Base-by-base conservation (phyloP, 2,329 filamentous ascomycete species). In the Didymella keratinophila region DNA sequence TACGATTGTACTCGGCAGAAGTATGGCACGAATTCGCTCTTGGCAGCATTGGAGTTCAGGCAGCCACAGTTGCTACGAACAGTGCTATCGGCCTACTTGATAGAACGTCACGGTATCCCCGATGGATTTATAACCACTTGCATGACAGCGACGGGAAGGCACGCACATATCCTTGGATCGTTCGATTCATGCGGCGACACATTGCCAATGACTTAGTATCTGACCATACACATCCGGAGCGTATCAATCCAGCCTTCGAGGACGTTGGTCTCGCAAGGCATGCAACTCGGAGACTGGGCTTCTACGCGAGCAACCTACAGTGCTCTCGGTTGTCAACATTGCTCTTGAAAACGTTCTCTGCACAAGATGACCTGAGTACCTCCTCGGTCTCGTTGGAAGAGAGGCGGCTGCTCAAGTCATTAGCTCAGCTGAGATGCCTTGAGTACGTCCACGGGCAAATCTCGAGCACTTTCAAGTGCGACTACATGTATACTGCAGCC, bases 61-160 rank as follows among this genome's bases (percentile, higher is more conserved):
- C 72, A 12, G 71, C 74, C 6, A 68, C 73, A 25, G 32, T 73
- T 20, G 69, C 71, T 43, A 77, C 71, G 25, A 74, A 77, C 52
- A 65, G 59, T 56, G 70, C 66, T n/a, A 61, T 73, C 32, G 58
- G n/a, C 4, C 42, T 20, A 4, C 44, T 60, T 9, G 36, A 39
- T 18, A 10, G 6, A 18, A 30, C 58, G 18, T 30, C 34, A 16
- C 23, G 16, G 25, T 21, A 44, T 8, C 18, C 54, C 6, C 34
- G 7, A 1, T 18, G 10, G 8, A 41, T 14, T 2, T 45, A 45
- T 23, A 23, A 23, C 12, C 10, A 27, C 28, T 51, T 47, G 27
- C 12, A 42, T 1, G 30, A 44, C 6, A 30, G 43, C n/a, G 39
- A n/a, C 4, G 32, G 21, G 27, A 39, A 32, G 18, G 36, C 47